Evolutionary conservation across 345 rosid genomes (phyloP).

Genomic region (Rhizophora mangle): DNA sequence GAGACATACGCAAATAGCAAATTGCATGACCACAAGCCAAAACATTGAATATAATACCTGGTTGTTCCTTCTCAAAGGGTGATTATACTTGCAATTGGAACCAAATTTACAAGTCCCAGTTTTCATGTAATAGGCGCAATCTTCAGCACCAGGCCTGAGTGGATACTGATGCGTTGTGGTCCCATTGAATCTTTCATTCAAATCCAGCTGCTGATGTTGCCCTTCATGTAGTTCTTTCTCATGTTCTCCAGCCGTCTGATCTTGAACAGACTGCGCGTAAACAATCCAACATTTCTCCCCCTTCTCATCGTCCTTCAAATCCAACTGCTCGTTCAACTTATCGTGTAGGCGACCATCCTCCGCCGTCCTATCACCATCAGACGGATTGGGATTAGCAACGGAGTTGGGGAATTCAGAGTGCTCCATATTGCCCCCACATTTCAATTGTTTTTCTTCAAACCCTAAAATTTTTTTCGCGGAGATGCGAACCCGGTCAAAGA

Average conservation of each 20-base stretch:
- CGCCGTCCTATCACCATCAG: slow-evolving; percentile 11
- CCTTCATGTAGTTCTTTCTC: neutral
- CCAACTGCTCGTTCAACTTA: slow-evolving; percentile 5
- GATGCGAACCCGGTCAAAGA: neutral
- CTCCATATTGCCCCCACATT: slow-evolving; percentile 21
- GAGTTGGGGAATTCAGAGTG: neutral
- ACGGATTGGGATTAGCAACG: neutral
- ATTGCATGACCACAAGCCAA: neutral
- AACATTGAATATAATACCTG: slow-evolving; percentile 39
- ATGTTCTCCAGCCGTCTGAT: neutral
- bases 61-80: slow-evolving; percentile 51
- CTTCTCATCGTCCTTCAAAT: neutral
- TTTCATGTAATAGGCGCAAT: slow-evolving; percentile 76
- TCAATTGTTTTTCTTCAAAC: slow-evolving; percentile 8
- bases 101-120: slow-evolving; percentile 86
- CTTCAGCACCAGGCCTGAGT: slow-evolving; percentile 77
- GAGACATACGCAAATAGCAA: neutral
- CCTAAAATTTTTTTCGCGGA: slow-evolving; percentile 10
- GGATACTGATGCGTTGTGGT: slow-evolving; percentile 38
- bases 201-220: neutral
- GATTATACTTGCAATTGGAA: slow-evolving; percentile 83
- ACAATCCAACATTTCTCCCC: neutral
- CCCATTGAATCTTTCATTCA: slow-evolving; percentile 7
- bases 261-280: neutral
- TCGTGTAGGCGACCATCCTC: neutral